Conservation (phyloP, 2,329 filamentous ascomycete genomes). For the Fusarium ramigenum region DNA sequence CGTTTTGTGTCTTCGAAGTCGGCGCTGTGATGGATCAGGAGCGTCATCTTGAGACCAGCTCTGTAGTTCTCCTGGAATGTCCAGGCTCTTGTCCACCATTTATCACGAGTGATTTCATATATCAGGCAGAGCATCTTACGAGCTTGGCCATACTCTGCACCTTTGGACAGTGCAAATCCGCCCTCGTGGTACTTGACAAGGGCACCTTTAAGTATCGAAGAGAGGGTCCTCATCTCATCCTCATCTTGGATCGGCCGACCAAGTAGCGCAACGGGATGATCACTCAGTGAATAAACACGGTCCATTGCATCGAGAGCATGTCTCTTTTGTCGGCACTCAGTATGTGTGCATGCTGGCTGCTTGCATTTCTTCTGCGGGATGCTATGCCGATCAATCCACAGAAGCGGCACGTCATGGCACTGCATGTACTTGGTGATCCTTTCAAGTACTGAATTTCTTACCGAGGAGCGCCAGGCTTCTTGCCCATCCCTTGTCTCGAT, state of each 20-base stretch:
- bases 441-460: conserved; percentile 40
- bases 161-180: conserved; percentile 4
- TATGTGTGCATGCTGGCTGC: conserved; percentile 16
- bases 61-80: conserved; percentile 49
- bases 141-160: neutral
- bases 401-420: conserved; percentile 15
- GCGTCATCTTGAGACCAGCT: conserved; percentile 40
- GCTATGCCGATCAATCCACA: conserved; percentile 46
- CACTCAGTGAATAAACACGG: conserved; percentile 44
- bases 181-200: conserved; percentile 23
- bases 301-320: conserved; percentile 47
- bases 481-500: conserved; percentile 12
- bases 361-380: conserved; percentile 40
- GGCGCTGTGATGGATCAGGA: conserved; percentile 41
- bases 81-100: conserved; percentile 47
- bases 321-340: conserved; percentile 37
- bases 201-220: conserved; percentile 31
- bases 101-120: conserved; percentile 38
- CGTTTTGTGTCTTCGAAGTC: conserved; percentile 34
- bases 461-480: conserved; percentile 17
- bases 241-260: conserved; percentile 22
- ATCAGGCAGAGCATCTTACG: conserved; percentile 35
- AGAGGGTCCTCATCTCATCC: conserved; percentile 13
- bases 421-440: conserved; percentile 41
- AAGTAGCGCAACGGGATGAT: conserved; percentile 45